phyloP scores from a whole-genome alignment of 495 filamentous ascomycete species.

The Parathielavia hyrcaniae region DNA sequence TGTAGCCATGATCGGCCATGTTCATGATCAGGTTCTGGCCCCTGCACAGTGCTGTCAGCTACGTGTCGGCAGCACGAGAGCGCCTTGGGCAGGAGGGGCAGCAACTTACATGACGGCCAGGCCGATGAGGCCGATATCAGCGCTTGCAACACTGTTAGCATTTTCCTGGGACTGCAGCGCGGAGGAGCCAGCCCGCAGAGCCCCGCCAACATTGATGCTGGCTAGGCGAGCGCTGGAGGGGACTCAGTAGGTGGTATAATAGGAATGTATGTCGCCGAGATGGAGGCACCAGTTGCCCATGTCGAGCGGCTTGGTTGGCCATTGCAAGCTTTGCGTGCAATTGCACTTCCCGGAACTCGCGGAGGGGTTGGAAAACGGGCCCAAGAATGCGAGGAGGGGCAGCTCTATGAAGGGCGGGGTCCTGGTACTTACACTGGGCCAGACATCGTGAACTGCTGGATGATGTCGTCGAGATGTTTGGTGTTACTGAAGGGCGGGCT shows the following conservation, averaged over 20 bases:
- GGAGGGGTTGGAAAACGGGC: constrained; percentile 5
- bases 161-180: constrained; percentile 28
- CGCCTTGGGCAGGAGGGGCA: constrained; percentile 6
- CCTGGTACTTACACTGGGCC: constrained; percentile 47
- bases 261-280: constrained; percentile 22
- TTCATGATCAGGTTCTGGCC: constrained; percentile 96
- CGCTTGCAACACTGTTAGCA: constrained; percentile 51
- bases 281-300: no score
- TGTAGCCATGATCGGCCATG: constrained; percentile 93
- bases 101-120: constrained; percentile 85
- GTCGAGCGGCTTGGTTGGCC: not conserved
- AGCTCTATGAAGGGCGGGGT: constrained; percentile 28
- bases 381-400: constrained; percentile 11
- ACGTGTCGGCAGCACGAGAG: constrained; percentile 5
- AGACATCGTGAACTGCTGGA: constrained; percentile 39
- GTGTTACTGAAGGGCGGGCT: not conserved
- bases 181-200: constrained; percentile 37
- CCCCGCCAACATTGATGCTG: constrained; percentile 69
- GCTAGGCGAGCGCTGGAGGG: constrained; percentile 72
- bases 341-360: constrained; percentile 10
- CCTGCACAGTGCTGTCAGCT: constrained; percentile 29
- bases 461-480: constrained; percentile 7
- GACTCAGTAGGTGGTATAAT: constrained; percentile 44
- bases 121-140: constrained; percentile 98
- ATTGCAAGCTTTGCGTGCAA: not conserved